Base-by-base conservation (phyloP, 2,329 filamentous ascomycete species). In the Nemania sp. region DNA sequence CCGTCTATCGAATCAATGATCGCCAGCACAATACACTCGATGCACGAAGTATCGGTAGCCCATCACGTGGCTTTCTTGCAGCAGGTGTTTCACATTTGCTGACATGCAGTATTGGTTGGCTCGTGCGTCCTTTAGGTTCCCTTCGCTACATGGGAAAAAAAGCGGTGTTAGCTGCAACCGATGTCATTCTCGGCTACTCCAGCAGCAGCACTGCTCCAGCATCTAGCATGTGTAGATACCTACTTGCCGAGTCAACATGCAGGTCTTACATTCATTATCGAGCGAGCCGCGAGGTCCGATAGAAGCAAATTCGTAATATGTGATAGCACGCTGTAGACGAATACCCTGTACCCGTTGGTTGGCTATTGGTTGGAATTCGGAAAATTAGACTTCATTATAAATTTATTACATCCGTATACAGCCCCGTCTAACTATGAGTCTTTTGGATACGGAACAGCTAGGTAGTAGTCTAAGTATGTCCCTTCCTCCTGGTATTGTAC, bases 41-140 rank as follows among this genome's bases (percentile, higher is more conserved):
- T 56, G 74, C 73, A 66, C 70, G 68, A 70, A 62, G 73, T 71
- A 71, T 73, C 62, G 49, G 67, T 56, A 62, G 68, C 24, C 59
- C 45, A 70, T 76, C 75, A 76, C 74, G 75, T 76, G 75, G 70
- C 62, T 68, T 58, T 67, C 61, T 70, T 70, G 68, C 58, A 55
- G 69, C 38, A 62, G 45, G 13, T 73, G 75, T 77, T 77, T 77
- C 75, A 76, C 67, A 73, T 71, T 76, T 58, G 66, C 72, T 72
- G 75, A 75, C 73, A 68, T 75, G 74, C 73, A 75, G 74, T 29
- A 65, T 53, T 66, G 52, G 64, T 69, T 69, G 69, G 69, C 52
- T 64, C 51, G 58, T 65, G 57, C 62, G 54, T 58, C 58, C 43
- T 27, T 67, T 41, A 53, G 59, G 55, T 61, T 38, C 43, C 29